Base-by-base conservation (phyloP, 163 green algal genomes). In the Scenedesmus sp. region DNA sequence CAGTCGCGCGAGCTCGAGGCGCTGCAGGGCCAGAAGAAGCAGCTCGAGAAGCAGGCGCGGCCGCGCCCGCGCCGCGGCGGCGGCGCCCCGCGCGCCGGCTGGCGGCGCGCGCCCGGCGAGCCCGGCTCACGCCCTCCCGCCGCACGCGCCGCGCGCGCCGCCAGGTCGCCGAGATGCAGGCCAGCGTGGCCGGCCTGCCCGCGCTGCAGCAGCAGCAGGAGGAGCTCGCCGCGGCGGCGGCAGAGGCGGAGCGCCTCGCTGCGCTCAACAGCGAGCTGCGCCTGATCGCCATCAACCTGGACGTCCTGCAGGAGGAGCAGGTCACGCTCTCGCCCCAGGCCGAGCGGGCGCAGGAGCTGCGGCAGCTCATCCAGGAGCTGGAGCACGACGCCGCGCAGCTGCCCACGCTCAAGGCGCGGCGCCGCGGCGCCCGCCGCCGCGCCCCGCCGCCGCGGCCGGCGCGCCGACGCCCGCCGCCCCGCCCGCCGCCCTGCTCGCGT, bases 11-110 rank as follows among this genome's bases (percentile, higher is more conserved):
- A 36, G 48, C 62, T 81, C 2, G 50, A 65, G 34, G 51, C 28
- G 3, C 29, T 81, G 34, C 50, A 81, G 2, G 28, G 22, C 2
- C 36, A 81, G 24, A 81, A 81, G 42, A 58, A 53, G 62, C 44
- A 17, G 24, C 51, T 81, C 39, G 74, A 81, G 33, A 63, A 81
- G 17, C 24, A 81, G 62, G 73, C 74, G 73, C 4, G 73, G 42
- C 24, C 45, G 45, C 31, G 28, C 22, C 62, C 0, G 14, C 15
- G 13, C 15, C 31, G 1, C 22, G 14, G 22, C 62, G 24, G 13
- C 39, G 14, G 31, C 7, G 14, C 1, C 6, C 62, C 6, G 13
- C 17, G 44, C 22, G 14, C 18, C 33, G 15, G 24, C 15, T 71
- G n/a, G n/a, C 22, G 3, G 36, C 29, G 22, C 54, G n/a, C n/a